Percentiles rank a stretch among this genome's conserved stretches.
These are phyloP conservation scores for Ceratocystis variospora DNA, from an alignment of 2,329 filamentous ascomycete species.

Conservation along the genomic window DNA sequence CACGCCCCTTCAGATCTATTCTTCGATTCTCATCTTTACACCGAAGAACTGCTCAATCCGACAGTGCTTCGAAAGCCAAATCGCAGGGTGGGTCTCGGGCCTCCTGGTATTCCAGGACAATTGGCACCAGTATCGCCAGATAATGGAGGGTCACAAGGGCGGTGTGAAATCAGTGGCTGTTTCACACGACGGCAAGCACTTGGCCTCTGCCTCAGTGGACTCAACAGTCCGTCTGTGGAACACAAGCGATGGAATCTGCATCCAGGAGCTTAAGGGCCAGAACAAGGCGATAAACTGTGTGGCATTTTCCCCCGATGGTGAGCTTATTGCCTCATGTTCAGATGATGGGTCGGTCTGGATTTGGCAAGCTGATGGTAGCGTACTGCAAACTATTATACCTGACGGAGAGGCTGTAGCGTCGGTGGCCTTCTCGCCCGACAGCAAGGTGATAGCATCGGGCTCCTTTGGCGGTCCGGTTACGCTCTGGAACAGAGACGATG, in stretches of 20 bases:
- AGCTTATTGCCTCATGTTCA: neutral
- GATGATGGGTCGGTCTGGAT: neutral
- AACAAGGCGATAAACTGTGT: neutral
- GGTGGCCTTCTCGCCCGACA: slow-evolving; percentile 15
- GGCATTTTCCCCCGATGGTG: slow-evolving; percentile 4
- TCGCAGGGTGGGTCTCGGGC: neutral
- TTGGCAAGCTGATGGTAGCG: neutral
- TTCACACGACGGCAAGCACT: neutral
- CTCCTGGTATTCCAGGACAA: neutral
- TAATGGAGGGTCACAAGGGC: neutral
- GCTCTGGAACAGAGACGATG: slow-evolving; percentile 6
- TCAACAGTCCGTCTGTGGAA: slow-evolving; percentile 1
- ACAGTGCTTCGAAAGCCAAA: neutral
- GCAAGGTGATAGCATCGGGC: slow-evolving; percentile 1
- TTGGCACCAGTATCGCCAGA: neutral
- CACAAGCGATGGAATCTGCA: neutral
- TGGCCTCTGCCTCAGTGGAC: neutral
- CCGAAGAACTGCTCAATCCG: neutral
- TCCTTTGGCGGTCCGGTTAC: slow-evolving; percentile 8
- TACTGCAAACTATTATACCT: neutral
- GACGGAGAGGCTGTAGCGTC: slow-evolving; percentile 2
- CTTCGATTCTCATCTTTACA: neutral
- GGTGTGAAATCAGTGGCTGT: slow-evolving; percentile 13
- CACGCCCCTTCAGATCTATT: neutral
- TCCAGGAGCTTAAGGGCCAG: neutral